Conservation (phyloP, 108 stramenopile species). For the Aureococcus anophagefferens region DNA sequence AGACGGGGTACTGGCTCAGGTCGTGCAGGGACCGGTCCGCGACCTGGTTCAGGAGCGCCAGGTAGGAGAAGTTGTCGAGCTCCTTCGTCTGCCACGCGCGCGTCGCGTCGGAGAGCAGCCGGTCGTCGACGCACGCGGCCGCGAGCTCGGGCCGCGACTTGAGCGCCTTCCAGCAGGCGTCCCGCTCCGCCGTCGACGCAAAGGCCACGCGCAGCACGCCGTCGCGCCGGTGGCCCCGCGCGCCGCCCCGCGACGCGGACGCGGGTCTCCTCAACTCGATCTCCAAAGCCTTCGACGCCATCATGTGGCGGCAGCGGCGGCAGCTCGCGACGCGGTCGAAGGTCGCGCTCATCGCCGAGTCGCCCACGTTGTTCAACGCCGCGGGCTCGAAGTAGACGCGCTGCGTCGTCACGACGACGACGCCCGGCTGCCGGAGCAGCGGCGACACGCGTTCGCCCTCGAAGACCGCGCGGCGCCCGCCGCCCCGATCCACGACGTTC, state of each 20-base stretch:
- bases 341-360: not conserved
- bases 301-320: conserved; percentile 6
- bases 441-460: conserved; percentile 22
- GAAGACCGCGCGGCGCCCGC: not conserved
- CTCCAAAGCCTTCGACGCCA: conserved; percentile 28
- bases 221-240: not conserved
- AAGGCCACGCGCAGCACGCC: conserved; percentile 20
- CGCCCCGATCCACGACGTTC: not conserved
- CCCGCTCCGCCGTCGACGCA: conserved; percentile 14
- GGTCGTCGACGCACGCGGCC: no score
- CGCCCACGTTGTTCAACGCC: conserved; percentile 44
- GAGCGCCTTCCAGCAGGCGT: not conserved
- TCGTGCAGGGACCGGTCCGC: conserved; percentile 86
- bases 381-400: conserved; percentile 47
- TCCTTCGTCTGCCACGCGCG: conserved; percentile 23
- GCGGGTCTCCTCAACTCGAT: no score
- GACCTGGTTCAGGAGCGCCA: conserved; percentile 81
- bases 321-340: not conserved
- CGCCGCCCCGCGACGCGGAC: not conserved
- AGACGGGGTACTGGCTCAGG: conserved; percentile 93
- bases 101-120: conserved; percentile 12
- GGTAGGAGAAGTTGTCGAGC: conserved; percentile 85
- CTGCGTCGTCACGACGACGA: conserved; percentile 31
- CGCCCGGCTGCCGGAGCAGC: conserved; percentile 27
- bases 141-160: no score